Evolutionary conservation across 345 rosid species (phyloP).

Genomic region (Toxicodendron radicans): DNA sequence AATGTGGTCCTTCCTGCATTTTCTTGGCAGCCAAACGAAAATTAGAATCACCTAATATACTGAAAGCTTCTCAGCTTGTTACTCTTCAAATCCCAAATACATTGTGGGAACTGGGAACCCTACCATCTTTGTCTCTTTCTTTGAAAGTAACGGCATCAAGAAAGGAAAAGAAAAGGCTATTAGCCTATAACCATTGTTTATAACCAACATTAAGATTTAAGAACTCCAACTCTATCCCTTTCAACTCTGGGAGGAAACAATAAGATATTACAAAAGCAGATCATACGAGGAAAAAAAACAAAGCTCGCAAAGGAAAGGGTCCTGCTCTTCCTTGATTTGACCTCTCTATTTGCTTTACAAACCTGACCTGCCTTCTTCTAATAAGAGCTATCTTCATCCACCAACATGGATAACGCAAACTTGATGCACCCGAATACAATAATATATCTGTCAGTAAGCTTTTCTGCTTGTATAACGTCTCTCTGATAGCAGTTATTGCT

Average conservation of each 20-base stretch:
- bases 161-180: background rate
- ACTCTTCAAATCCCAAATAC: too few species aligned
- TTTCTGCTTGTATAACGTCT: background rate
- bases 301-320: background rate
- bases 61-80: too few species aligned
- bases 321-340: background rate
- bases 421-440: background rate
- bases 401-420: background rate
- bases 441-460: background rate
- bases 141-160: too few species aligned
- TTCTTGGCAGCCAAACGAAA: too few species aligned
- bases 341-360: conserved; percentile 4
- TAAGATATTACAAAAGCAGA: background rate
- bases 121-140: too few species aligned
- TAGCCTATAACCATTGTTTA: background rate
- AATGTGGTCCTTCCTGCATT: too few species aligned
- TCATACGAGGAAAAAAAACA: background rate
- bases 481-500: conserved; percentile 39
- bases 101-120: too few species aligned
- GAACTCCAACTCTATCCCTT: background rate
- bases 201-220: background rate
- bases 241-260: background rate
- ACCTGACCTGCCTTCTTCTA: background rate
- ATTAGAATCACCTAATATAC: too few species aligned
- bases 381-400: background rate